Evolutionary conservation across 306 rosid genomes (phyloP).

Genomic region (Cyamopsis tetragonoloba): DNA sequence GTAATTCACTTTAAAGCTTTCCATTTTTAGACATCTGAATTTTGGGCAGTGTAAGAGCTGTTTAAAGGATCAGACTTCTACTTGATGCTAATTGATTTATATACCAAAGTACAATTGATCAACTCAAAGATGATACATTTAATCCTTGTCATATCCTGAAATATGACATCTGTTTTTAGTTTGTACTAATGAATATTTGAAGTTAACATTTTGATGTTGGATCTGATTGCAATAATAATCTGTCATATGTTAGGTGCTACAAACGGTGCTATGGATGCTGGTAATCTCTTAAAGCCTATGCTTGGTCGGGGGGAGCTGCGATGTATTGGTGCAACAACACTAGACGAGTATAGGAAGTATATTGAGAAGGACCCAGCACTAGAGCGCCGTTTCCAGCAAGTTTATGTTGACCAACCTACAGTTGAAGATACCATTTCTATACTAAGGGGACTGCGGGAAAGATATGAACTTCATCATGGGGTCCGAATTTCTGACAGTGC

Average conservation of each 20-base stretch:
- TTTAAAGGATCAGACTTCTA: not conserved
- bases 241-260: conserved; percentile 69
- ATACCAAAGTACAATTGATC: not conserved
- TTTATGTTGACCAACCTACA: conserved; percentile 91
- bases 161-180: not conserved
- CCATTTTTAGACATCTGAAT: not conserved
- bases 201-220: not conserved
- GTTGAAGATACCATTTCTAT: conserved; percentile 92
- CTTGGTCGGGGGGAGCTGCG: conserved; percentile 97
- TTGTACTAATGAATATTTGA: not conserved
- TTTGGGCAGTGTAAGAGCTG: not conserved
- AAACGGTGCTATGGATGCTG: conserved; percentile 99
- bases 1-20: conserved; percentile 39
- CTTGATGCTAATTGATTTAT: not conserved
- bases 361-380: conserved; percentile 96
- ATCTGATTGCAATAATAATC: conserved; percentile 5
- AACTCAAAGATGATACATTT: not conserved
- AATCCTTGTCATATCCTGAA: not conserved
- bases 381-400: conserved; percentile 98
- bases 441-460: conserved; percentile 88
- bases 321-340: conserved; percentile 93
- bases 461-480: conserved; percentile 95
- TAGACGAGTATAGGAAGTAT: conserved; percentile 88
- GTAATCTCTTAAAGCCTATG: conserved; percentile 97
- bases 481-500: conserved; percentile 97